phyloP scores from a whole-genome alignment of 1,284 basidiomycete species.

The Trametes sp. region DNA sequence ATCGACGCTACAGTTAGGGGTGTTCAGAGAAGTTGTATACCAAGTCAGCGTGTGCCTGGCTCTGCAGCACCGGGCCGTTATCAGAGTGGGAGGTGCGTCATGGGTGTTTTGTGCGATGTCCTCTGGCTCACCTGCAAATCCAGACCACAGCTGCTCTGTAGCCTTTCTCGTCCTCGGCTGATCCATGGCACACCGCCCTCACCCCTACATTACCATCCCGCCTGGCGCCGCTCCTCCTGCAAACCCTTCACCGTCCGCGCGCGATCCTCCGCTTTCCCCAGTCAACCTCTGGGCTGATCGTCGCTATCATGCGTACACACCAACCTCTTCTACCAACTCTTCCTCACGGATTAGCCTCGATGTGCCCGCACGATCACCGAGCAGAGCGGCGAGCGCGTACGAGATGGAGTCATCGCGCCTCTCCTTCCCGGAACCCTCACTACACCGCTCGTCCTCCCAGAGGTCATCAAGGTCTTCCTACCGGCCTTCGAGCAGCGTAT shows the following conservation, averaged over 20 bases:
- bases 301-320: constrained; percentile 27
- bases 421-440: constrained; percentile 59
- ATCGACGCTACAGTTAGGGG: background rate
- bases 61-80: constrained; percentile 20
- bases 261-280: constrained; percentile 39
- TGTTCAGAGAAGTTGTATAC: background rate
- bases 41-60: constrained; percentile 16
- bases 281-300: constrained; percentile 42
- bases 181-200: constrained; percentile 36
- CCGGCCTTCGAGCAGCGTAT: constrained; percentile 34
- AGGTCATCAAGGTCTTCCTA: constrained; percentile 43
- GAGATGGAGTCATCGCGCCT: constrained; percentile 42
- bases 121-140: constrained; percentile 10
- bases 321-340: constrained; percentile 33
- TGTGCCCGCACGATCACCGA: constrained; percentile 43
- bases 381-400: constrained; percentile 49
- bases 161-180: constrained; percentile 22
- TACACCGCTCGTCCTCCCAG: constrained; percentile 58
- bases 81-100: constrained; percentile 22
- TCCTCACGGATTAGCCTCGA: constrained; percentile 40
- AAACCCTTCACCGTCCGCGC: constrained; percentile 40
- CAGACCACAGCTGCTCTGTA: constrained; percentile 12
- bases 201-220: constrained; percentile 52
- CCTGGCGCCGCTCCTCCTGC: constrained; percentile 43
- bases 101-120: constrained; percentile 1